These are phyloP conservation scores for Oryza glumipatula DNA, from an alignment of 176 grass and related monocot species.

Conservation along the genomic window DNA sequence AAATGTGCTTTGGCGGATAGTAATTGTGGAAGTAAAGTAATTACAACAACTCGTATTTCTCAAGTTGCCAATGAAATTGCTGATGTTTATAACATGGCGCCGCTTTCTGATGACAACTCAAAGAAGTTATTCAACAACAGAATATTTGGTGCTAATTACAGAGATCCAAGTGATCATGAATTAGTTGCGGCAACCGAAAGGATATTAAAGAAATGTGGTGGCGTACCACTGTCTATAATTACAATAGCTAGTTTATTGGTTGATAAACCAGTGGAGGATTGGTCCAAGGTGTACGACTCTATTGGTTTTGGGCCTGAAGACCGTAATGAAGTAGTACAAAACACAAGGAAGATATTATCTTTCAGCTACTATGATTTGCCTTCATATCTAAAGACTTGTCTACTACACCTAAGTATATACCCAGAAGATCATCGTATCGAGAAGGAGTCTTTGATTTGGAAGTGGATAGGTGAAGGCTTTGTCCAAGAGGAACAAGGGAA, in stretches of 20 bases:
- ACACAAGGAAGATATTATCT: constrained; percentile 21
- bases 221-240: constrained; percentile 16
- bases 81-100: neutral
- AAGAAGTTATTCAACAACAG: constrained; percentile 3
- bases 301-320: neutral
- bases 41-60: constrained; percentile 24
- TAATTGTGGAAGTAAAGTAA: constrained; percentile 25
- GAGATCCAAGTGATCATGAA: neutral
- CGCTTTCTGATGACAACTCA: constrained; percentile 13
- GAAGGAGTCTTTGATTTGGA: neutral
- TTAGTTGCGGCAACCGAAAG: neutral
- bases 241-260: constrained; percentile 16
- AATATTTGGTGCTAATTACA: neutral
- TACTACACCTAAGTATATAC: neutral
- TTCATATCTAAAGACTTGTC: neutral
- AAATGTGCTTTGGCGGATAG: constrained; percentile 6
- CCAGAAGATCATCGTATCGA: neutral
- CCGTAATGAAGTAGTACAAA: neutral
- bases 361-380: constrained; percentile 22
- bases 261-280: neutral
- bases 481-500: neutral
- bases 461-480: constrained; percentile 32
- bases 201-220: constrained; percentile 30
- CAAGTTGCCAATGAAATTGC: constrained; percentile 6
- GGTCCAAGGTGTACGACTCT: neutral